phyloP scores from a whole-genome alignment of 495 filamentous ascomycete species.

The Neurospora sp. region DNA sequence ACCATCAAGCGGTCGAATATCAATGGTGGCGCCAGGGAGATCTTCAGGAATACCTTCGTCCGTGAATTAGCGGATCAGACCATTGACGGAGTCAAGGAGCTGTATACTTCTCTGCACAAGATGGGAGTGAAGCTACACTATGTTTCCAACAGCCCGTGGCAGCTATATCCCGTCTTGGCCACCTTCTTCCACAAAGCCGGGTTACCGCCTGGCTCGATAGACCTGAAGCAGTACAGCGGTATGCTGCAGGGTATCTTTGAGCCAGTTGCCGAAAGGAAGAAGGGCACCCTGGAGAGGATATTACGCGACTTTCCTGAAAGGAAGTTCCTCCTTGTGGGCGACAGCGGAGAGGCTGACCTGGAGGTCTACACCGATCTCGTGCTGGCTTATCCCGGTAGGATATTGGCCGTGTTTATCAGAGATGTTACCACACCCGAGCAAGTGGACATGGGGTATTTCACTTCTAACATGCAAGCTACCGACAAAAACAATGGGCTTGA shows the following conservation, averaged over 20 bases:
- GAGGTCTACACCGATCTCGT: slow-evolving; percentile 96
- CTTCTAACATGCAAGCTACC: not conserved
- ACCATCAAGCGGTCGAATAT: slow-evolving; percentile 96
- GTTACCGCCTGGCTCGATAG: slow-evolving; percentile 78
- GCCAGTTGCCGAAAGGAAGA: slow-evolving; percentile 90
- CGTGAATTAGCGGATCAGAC: slow-evolving; percentile 72
- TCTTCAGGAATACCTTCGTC: slow-evolving; percentile 91
- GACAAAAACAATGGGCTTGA: not conserved
- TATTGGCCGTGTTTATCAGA: slow-evolving; percentile 79
- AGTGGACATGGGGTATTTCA: slow-evolving; percentile 55
- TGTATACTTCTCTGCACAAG: slow-evolving; percentile 68
- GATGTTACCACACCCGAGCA: slow-evolving; percentile 75
- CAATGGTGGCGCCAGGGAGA: slow-evolving; percentile 73
- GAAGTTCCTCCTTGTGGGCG: slow-evolving; percentile 84
- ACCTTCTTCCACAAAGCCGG: slow-evolving; percentile 72
- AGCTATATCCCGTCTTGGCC: slow-evolving; percentile 80
- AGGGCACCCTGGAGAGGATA: slow-evolving; percentile 72
- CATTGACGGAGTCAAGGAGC: slow-evolving; percentile 76
- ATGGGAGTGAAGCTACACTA: slow-evolving; percentile 84
- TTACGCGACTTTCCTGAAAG: slow-evolving; percentile 82
- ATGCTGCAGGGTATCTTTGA: slow-evolving; percentile 98
- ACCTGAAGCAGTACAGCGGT: slow-evolving; percentile 89
- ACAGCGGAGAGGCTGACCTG: slow-evolving; percentile 92
- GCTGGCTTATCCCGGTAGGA: slow-evolving; percentile 66
- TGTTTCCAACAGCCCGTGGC: slow-evolving; percentile 92